Evolutionary conservation across 1,284 basidiomycete species (phyloP), one percentile per base, ranked within the genome.

Genomic region (Pseudozyma pruni): DNA sequence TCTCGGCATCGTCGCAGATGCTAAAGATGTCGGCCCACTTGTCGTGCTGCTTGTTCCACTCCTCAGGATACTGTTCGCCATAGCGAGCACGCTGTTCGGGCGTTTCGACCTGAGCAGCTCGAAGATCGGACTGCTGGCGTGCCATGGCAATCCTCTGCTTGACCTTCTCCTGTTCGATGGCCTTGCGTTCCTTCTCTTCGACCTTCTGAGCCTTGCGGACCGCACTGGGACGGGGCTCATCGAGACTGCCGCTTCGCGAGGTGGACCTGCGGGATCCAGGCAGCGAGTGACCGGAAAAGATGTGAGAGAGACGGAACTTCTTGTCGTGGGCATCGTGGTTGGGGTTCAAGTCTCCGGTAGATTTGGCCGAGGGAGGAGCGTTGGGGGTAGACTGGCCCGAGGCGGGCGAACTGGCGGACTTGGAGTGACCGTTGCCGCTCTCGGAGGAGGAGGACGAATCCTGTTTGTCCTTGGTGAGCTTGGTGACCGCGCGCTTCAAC

Each of bases 11-110:
- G 27, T 68, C 48, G 19, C 52, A 44, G 41, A 73, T 63, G 33
- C 48, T 38, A 19, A 48, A 49, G 31, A 72, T 67, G 47, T 53
- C 52, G 45, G 58, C 55, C 52, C 55, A 54, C 39, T 46, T 25
- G 34, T 72, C 37, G 32, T 69, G 60, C n/a, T 59, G 23, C 38
- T 67, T 47, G 51, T 69, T 55, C 62, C 54, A 68, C 14, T 60
- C 67, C n/a, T 14, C 20, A 1, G 60, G 71, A 19, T 72, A 59
- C n/a, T 61, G 31, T 34, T 56, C 48, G 3, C 76, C 78, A 44
- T 79, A 79, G 16, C 64, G 62, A 17, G 70, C 53, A 13, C 74
- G 61, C 62, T 79, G 69, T 41, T 76, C 76, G 17, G 68, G 61
- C 2, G 76, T 74, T 45, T 79, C 78, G 35, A 58, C 58, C 37